Base-by-base conservation (phyloP, 2,329 filamentous ascomycete species). In the Colletotrichum tanaceti region DNA sequence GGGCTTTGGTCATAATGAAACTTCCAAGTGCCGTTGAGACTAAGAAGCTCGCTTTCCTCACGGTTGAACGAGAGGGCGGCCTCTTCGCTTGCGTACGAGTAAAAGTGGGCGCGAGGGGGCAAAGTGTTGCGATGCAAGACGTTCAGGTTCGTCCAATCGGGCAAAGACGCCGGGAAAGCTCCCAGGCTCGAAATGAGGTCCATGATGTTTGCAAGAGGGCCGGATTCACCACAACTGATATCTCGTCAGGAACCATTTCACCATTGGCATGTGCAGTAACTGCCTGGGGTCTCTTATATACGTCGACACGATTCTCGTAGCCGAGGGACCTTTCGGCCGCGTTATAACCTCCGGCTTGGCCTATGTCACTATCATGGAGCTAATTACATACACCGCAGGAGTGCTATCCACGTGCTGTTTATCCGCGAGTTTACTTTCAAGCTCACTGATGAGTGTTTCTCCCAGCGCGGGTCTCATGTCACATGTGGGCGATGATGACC, bases 141-240 rank as follows among this genome's bases (percentile, higher is more conserved):
- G 2, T 79, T 73, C 58, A 89, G 82, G 72, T 89, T 89, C 74
- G 84, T 87, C 87, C 87, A 90, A 73, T 89, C 86, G 9, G 86
- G 86, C 50, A 65, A 39, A 20, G 67, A 28, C 16, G 62, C 44
- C 6, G 72, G 72, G 63, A 73, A 72, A 4, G 10, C 50, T 9
- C 52, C 52, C 13, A 67, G 20, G 3, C 52, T 53, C 6, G 64
- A 63, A 13, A 67, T 44, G n/a, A 67, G 52, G 18, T 67, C 64
- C 64, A 67, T 67, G 44, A 49, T 49, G 16, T 39, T 44, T 14
- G 22, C 22, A 24, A 28, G 38, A 20, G 4, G 38, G 43, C 22
- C 9, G 18, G 2, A 11, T 9, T 22, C 57, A 6, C 60, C 28
- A 18, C 20, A 22, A 16, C 41, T 10, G n/a, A n/a, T n/a, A 13